These are phyloP conservation scores for Botrytis cinerea DNA, from an alignment of 2,329 filamentous ascomycete genomes.

Conservation along the genomic window DNA sequence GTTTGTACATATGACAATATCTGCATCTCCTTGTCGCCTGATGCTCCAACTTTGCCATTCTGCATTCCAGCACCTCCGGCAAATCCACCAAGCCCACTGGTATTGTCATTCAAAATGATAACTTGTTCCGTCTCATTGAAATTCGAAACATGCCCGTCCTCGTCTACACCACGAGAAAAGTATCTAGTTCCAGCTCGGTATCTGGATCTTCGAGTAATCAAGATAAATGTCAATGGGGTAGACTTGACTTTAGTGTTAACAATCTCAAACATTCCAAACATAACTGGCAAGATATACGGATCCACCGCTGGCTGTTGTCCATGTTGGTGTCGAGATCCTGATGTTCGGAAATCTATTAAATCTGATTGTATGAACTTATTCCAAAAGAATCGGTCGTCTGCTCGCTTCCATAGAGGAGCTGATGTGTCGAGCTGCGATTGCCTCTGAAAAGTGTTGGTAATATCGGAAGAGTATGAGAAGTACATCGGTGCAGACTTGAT, in stretches of 20 bases:
- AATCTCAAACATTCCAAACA: conserved; percentile 95
- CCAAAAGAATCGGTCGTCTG: conserved; percentile 99
- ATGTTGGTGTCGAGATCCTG: conserved; percentile 61
- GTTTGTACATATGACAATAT: conserved; percentile 96
- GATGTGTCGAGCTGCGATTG: conserved; percentile 75
- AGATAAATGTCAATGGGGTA: conserved; percentile 77
- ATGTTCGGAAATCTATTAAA: conserved; percentile 81
- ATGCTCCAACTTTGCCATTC: conserved; percentile 65
- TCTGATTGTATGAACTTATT: conserved; percentile 92
- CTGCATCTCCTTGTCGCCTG: conserved; percentile 73
- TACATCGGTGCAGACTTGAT: conserved; percentile 89
- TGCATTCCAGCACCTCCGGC: conserved; percentile 74
- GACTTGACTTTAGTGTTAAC: conserved; percentile 82
- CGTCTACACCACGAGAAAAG: conserved; percentile 91
- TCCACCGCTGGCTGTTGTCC: conserved; percentile 77
- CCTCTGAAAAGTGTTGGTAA: conserved; percentile 96
- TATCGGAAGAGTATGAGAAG: conserved; percentile 95
- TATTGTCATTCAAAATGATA: conserved; percentile 81
- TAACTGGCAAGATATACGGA: conserved; percentile 91
- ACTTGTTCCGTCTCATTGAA: conserved; percentile 98
- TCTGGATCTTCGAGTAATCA: conserved; percentile 87
- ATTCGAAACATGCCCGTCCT: conserved; percentile 93
- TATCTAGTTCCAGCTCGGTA: conserved; percentile 90
- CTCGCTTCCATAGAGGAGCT: conserved; percentile 82
- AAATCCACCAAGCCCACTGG: conserved; percentile 75